These are phyloP conservation scores for Orbilia quercus DNA, from an alignment of 2,329 filamentous ascomycete species.

Conservation along the genomic window DNA sequence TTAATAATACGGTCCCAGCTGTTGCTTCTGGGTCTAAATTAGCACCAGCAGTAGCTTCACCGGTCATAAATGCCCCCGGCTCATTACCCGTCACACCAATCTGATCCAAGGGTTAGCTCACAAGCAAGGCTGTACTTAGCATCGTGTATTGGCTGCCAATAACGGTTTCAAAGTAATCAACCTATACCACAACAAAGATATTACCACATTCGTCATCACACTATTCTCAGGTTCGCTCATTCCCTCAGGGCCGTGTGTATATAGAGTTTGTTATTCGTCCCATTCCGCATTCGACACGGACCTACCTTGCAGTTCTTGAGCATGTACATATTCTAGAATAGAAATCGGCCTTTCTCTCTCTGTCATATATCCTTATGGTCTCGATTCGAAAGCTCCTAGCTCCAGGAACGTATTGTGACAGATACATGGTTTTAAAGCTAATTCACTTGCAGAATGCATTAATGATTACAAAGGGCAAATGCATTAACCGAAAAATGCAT, in stretches of 20 bases:
- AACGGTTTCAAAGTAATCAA: neutral
- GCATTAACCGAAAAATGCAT: neutral
- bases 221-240: neutral
- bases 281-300: constrained; percentile 1
- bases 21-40: neutral
- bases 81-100: constrained; percentile 35
- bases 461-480: neutral
- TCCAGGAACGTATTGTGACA: no score
- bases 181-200: neutral
- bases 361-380: no score
- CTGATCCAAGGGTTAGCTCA: neutral
- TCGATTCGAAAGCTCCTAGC: neutral
- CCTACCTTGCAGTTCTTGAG: constrained; percentile 6
- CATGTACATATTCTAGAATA: constrained; percentile 7
- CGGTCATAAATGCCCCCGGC: constrained; percentile 2
- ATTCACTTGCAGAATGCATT: no score
- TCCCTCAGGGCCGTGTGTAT: no score
- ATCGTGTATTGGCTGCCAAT: no score
- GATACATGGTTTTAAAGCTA: no score
- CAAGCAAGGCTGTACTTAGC: no score
- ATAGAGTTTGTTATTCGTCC: constrained; percentile 4
- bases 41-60: neutral
- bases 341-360: neutral
- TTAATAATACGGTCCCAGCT: neutral
- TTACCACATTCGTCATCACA: neutral